These are phyloP conservation scores for Cryptosporidium meleagridis DNA, from an alignment of 169 alveolate genomes.

Conservation along the genomic window DNA sequence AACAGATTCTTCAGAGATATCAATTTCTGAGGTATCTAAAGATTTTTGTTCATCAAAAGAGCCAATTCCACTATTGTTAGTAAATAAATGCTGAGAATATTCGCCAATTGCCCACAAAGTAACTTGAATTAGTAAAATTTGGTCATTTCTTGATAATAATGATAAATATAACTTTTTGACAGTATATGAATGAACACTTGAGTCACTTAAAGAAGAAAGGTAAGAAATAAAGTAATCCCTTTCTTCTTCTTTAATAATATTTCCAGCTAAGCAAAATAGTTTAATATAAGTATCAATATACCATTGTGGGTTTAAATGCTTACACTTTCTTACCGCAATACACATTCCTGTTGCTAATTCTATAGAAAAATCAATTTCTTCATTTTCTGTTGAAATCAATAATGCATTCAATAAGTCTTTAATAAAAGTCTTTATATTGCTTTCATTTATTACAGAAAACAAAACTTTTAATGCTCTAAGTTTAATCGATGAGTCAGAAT, in stretches of 20 bases:
- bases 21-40: slow-evolving; percentile 39
- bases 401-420: slow-evolving; percentile 92
- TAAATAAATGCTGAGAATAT: slow-evolving; percentile 75
- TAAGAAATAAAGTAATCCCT: slow-evolving; percentile 83
- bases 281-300: slow-evolving; percentile 91
- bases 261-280: slow-evolving; percentile 91
- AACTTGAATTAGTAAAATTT: slow-evolving; percentile 89
- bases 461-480: slow-evolving; percentile 96
- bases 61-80: background rate
- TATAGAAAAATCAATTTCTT: slow-evolving; percentile 90
- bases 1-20: slow-evolving; percentile 18
- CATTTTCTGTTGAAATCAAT: slow-evolving; percentile 89
- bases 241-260: slow-evolving; percentile 82
- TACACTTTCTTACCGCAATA: slow-evolving; percentile 87
- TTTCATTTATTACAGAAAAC: slow-evolving; percentile 91
- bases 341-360: slow-evolving; percentile 68
- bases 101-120: slow-evolving; percentile 93
- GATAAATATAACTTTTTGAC: slow-evolving; percentile 85
- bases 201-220: slow-evolving; percentile 81
- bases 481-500: slow-evolving; percentile 95
- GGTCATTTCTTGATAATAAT: slow-evolving; percentile 86
- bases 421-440: slow-evolving; percentile 90
- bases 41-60: background rate
- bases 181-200: slow-evolving; percentile 85
- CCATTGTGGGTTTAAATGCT: slow-evolving; percentile 87